Evolutionary conservation across 176 grass and related monocot species (phyloP).

Genomic region (Eremochloa ophiuroides): DNA sequence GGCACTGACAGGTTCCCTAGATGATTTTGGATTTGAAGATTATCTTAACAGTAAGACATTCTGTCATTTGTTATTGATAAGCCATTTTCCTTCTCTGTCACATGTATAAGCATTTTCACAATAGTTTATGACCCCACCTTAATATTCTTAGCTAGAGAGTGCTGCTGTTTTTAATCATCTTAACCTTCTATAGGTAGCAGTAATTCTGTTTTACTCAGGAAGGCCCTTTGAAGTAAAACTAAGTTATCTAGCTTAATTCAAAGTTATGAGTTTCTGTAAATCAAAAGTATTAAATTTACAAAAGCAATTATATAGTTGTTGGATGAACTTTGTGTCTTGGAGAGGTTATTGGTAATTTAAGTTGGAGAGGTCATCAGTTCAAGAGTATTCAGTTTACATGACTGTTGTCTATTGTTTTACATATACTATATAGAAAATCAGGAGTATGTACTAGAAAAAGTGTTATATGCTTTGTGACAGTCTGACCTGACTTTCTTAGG

Average conservation of each 20-base stretch:
- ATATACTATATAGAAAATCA: no score
- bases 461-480: neutral
- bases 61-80: neutral
- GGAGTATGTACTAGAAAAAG: neutral
- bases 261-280: neutral
- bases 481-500: neutral
- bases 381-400: neutral
- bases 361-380: neutral
- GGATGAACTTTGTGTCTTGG: neutral
- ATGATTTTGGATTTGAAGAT: conserved; percentile 97
- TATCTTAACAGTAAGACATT: conserved; percentile 75
- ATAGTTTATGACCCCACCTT: neutral
- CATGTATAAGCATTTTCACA: neutral
- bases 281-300: neutral
- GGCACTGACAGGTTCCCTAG: conserved; percentile 83
- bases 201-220: neutral
- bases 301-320: neutral
- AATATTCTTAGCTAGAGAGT: neutral
- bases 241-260: neutral
- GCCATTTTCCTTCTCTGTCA: conserved; percentile 1
- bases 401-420: neutral
- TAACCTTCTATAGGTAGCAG: neutral
- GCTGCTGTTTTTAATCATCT: neutral
- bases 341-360: neutral
- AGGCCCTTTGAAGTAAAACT: neutral